Evolutionary conservation across 345 rosid species (phyloP).

Genomic region (Orychophragmus violaceus): DNA sequence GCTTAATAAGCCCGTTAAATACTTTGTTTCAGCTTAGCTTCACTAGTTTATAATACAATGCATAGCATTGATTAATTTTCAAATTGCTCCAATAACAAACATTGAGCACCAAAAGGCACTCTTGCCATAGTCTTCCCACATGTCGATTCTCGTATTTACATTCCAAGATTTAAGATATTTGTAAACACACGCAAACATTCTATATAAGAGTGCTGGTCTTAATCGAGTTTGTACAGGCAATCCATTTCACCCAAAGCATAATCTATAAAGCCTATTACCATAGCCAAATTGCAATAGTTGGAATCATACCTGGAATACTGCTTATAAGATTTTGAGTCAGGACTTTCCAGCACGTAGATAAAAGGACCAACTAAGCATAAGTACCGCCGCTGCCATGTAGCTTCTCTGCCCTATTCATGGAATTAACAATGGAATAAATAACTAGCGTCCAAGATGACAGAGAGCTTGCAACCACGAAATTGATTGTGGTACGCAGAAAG

Average conservation of each 20-base stretch:
- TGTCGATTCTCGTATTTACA: not conserved
- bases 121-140: not conserved
- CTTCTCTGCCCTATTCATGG: conserved; percentile 83
- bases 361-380: conserved; percentile 88
- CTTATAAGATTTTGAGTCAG: conserved; percentile 70
- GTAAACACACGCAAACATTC: conserved; percentile 3
- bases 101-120: conserved; percentile 5
- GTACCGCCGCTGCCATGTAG: conserved; percentile 85
- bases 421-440: conserved; percentile 7
- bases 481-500: conserved; percentile 5
- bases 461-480: conserved; percentile 14
- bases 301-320: conserved; percentile 67
- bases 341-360: conserved; percentile 71
- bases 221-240: conserved; percentile 9
- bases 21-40: not conserved
- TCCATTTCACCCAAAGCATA: not conserved
- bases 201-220: not conserved
- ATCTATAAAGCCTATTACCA: conserved; percentile 13
- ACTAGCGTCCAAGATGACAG: no score
- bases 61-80: not conserved
- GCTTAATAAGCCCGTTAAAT: not conserved
- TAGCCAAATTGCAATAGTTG: conserved; percentile 23
- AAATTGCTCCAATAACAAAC: not conserved
- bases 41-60: not conserved
- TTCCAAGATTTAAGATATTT: no score